phyloP scores from a whole-genome alignment of 2,329 filamentous ascomycete genomes.

The Scytalidium lignicola region DNA sequence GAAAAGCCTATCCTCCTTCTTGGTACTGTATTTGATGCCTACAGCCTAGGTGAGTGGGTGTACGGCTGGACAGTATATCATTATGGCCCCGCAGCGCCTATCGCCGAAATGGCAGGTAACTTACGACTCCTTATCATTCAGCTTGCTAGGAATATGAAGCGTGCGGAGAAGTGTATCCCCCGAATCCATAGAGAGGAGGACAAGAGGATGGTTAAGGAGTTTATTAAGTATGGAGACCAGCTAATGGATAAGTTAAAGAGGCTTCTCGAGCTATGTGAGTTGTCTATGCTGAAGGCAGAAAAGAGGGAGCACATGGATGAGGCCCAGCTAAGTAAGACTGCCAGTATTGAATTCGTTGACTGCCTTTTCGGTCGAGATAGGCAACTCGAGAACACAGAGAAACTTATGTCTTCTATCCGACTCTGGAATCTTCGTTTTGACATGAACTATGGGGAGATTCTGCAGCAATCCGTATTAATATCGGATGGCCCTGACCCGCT shows the following conservation, averaged over 20 bases:
- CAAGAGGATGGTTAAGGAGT: constrained; percentile 79
- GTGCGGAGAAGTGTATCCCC: constrained; percentile 71
- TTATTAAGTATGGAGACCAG: constrained; percentile 82
- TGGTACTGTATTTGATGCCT: constrained; percentile 94
- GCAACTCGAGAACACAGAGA: constrained; percentile 84
- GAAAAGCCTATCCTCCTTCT: constrained; percentile 92
- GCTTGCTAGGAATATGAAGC: constrained; percentile 88
- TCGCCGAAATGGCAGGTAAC: constrained; percentile 88
- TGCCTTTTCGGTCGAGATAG: constrained; percentile 90
- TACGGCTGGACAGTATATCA: constrained; percentile 98
- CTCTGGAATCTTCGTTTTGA: constrained; percentile 93
- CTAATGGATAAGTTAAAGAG: constrained; percentile 80
- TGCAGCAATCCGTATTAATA: constrained; percentile 62
- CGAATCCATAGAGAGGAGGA: constrained; percentile 69
- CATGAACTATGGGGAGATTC: constrained; percentile 88
- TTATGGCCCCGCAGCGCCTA: constrained; percentile 74
- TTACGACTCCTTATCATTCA: constrained; percentile 94
- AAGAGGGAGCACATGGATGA: constrained; percentile 65
- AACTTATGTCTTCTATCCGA: constrained; percentile 82
- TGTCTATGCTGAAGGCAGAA: constrained; percentile 88
- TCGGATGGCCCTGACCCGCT: too few species aligned
- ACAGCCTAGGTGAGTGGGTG: constrained; percentile 98
- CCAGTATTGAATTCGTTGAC: constrained; percentile 91
- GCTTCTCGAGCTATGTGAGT: constrained; percentile 85
- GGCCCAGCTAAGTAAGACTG: constrained; percentile 79